These are phyloP conservation scores for Hemerocallis citrina DNA, from an alignment of 106 monocot species.

Conservation along the genomic window DNA sequence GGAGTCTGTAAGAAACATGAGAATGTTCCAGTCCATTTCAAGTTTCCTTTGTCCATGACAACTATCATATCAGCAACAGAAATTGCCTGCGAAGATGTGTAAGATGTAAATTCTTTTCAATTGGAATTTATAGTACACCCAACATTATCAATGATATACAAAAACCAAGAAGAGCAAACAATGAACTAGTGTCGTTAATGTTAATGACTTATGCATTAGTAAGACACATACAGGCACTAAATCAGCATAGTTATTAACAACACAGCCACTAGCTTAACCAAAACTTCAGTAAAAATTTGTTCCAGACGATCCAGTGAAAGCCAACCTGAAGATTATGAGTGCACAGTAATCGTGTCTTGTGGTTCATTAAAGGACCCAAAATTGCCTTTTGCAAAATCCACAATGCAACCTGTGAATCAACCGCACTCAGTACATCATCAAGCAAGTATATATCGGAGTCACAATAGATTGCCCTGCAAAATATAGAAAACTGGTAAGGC, in stretches of 20 bases:
- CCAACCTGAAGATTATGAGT: constrained; percentile 92
- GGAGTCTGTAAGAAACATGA: constrained; percentile 39
- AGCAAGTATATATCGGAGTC: constrained; percentile 77
- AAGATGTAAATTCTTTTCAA: constrained; percentile 1
- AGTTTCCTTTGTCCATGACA: constrained; percentile 77
- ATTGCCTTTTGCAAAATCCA: constrained; percentile 77
- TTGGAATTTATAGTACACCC: neutral
- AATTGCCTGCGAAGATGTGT: constrained; percentile 57
- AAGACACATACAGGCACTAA: neutral
- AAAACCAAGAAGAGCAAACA: neutral
- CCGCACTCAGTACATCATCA: constrained; percentile 94
- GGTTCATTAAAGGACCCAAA: constrained; percentile 55
- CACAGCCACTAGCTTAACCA: neutral
- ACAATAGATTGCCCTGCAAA: constrained; percentile 81
- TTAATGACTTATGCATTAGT: neutral
- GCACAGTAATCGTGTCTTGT: constrained; percentile 75
- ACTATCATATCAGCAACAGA: constrained; percentile 75
- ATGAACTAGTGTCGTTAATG: neutral
- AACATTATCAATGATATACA: neutral
- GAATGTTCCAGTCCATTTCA: constrained; percentile 67
- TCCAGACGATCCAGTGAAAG: neutral
- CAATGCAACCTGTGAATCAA: constrained; percentile 93
- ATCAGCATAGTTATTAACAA: neutral
- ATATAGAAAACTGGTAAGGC: neutral
- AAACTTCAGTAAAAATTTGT: neutral